These are phyloP conservation scores for Smithsoniella earleae DNA, from an alignment of 163 green algal genomes.

Conservation along the genomic window DNA sequence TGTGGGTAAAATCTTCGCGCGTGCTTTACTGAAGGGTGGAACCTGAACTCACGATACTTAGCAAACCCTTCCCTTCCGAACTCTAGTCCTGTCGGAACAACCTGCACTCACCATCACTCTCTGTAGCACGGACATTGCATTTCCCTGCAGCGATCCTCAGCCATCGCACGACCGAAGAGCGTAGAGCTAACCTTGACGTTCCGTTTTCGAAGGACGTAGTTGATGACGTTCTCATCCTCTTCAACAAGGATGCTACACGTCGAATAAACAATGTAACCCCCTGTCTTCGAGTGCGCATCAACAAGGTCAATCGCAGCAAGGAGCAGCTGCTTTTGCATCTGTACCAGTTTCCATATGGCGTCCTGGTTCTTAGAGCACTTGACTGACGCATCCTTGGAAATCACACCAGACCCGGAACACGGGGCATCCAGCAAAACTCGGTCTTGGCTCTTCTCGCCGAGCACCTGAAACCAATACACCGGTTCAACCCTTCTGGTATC, in stretches of 20 bases:
- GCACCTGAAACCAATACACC: constrained; percentile 53
- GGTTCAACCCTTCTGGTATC: not conserved
- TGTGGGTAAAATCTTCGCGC: constrained; percentile 94
- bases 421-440: constrained; percentile 92
- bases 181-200: constrained; percentile 59
- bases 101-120: constrained; percentile 37
- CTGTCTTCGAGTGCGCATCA: constrained; percentile 68
- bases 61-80: constrained; percentile 81
- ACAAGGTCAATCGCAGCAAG: constrained; percentile 94
- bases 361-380: constrained; percentile 86
- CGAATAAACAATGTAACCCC: constrained; percentile 79
- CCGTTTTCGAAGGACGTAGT: constrained; percentile 89
- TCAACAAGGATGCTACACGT: constrained; percentile 96
- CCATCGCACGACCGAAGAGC: not conserved
- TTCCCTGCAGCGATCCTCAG: not conserved
- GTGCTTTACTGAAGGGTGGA: constrained; percentile 82
- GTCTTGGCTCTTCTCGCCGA: constrained; percentile 75
- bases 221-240: constrained; percentile 95
- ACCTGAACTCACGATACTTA: constrained; percentile 79
- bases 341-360: constrained; percentile 85
- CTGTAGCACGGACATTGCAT: not conserved
- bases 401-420: constrained; percentile 90
- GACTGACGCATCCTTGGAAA: constrained; percentile 89
- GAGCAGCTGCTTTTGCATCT: constrained; percentile 96
- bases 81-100: constrained; percentile 88